Evolutionary conservation across 805 yeast genomes (phyloP), one percentile per base, ranked within the genome.

Genomic region (Candida fluviatilis): DNA sequence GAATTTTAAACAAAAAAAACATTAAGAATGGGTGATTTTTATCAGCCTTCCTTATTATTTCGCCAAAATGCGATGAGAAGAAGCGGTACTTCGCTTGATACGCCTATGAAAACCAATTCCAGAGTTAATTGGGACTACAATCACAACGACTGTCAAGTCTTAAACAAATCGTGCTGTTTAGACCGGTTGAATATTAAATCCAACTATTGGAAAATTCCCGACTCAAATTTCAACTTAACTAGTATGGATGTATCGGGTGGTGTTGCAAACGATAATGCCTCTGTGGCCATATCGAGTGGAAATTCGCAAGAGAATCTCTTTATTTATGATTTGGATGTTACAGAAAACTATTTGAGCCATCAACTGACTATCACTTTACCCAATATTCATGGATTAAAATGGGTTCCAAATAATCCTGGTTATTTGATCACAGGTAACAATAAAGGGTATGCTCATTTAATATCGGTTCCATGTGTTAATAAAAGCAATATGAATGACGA

Each of bases 381-480:
- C 2, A 69, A 73, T 46, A 75, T 79, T 18, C 66, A 74, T 40
- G 62, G 75, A 1, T 52, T 77, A 55, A 64, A 72, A 43, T 80
- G 84, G 82, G 61, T 76, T 11, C 71, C 71, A 3, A 55, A 61
- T 28, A 18, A 45, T 23, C 58, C 67, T 25, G 64, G 67, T 19
- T 60, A 66, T 26, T 53, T 83, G 32, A 52, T 80, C n/a, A 73
- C 95, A 0, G 96, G 95, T 8, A 93, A 88, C 55, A 74, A 72
- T 36, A 76, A 78, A 41, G 96, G 96, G 2, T 63, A 74, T 38
- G 86, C 80, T 0, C 86, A 90, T 57, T 57, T 89, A 42, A 76
- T 86, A 3, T 66, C 82, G 13, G 69, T 88, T 6, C 93, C 95
- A 1, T 74, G 70, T 34, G 13, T 33, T 1, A 36, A 31, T 13